phyloP scores from a whole-genome alignment of 163 green algal genomes.

The Scenedesmus sp. region DNA sequence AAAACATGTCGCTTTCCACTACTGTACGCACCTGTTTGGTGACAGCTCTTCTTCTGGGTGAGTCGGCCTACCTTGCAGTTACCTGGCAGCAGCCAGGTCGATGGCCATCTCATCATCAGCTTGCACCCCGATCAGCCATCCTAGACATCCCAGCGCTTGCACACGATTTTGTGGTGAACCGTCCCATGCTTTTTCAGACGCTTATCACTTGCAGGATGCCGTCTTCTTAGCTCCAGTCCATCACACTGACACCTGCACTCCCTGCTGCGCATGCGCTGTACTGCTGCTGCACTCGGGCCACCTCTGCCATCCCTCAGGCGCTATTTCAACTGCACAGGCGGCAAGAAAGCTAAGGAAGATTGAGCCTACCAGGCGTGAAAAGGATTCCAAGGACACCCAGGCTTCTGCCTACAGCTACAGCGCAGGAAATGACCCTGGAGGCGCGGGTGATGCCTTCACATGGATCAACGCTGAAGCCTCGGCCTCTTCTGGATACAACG shows the following conservation, averaged over 20 bases:
- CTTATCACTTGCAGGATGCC: too few species aligned
- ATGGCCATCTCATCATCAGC: neutral
- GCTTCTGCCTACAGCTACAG: neutral
- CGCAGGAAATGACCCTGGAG: neutral
- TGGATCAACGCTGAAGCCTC: neutral
- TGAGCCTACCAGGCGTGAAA: neutral
- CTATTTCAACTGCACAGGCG: neutral
- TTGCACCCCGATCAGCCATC: neutral
- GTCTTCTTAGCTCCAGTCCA: too few species aligned
- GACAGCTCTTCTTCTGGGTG: neutral
- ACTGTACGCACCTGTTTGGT: neutral
- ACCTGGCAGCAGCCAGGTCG: neutral
- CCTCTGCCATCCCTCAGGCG: neutral
- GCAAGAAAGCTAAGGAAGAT: neutral
- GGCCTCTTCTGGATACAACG: neutral
- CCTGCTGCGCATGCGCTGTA: neutral
- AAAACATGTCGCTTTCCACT: neutral
- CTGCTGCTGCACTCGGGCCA: neutral
- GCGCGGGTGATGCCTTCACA: neutral
- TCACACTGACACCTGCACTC: neutral
- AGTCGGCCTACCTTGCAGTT: neutral
- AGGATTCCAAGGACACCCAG: neutral
- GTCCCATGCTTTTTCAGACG: too few species aligned
- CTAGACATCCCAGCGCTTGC: neutral
- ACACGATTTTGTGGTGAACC: too few species aligned